Evolutionary conservation across 2,329 filamentous ascomycete genomes (phyloP), one percentile per base, ranked within the genome.

Genomic region (Immersiporthe knoxdaviesiana): DNA sequence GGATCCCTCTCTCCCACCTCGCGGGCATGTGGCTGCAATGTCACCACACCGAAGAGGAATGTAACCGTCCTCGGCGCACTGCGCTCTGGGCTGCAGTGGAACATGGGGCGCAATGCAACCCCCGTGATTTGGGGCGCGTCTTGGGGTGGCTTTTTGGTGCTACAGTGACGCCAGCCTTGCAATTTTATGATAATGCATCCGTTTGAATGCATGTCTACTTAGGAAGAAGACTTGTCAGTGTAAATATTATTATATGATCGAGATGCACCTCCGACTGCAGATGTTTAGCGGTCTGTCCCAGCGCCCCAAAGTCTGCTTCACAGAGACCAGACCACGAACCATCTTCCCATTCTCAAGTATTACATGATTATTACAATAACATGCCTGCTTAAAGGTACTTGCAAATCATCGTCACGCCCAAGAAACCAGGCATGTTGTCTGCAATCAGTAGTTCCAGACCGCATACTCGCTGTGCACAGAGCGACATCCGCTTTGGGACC

Each of bases 51-150:
- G 32, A 60, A 27, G 32, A n/a, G 7, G 35, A 35, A 35, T 3
- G 35, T 35, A n/a, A n/a, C 35, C 35, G 8, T 8, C 35, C 35
- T 18, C 27, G 56, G 27, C 56, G 35, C 56, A 32, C 27, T 12
- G 56, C 16, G 18, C 8, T 32, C 11, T 18, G 18, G 27, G 21
- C 16, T 58, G 30, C 30, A 16, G 21, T 47, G 47, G 47, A 16
- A 58, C 27, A 32, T 59, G 16, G 16, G n/a, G 56, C 32, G 6
- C 37, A 39, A 27, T 3, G 63, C n/a, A 65, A 32, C 63, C 63
- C 63, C 63, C 50, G 32, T 54, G 62, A 54, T 58, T 44, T 11
- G 47, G 32, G 47, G 35, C 18, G 21, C 16, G 58, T 44, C 50
- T 35, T 24, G 27, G 47, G 30, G 14, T 35, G 14, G 14, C 30